Base-by-base conservation (phyloP, 192 early-diverging fungal genomes). In the Coemansia nantahalensis region DNA sequence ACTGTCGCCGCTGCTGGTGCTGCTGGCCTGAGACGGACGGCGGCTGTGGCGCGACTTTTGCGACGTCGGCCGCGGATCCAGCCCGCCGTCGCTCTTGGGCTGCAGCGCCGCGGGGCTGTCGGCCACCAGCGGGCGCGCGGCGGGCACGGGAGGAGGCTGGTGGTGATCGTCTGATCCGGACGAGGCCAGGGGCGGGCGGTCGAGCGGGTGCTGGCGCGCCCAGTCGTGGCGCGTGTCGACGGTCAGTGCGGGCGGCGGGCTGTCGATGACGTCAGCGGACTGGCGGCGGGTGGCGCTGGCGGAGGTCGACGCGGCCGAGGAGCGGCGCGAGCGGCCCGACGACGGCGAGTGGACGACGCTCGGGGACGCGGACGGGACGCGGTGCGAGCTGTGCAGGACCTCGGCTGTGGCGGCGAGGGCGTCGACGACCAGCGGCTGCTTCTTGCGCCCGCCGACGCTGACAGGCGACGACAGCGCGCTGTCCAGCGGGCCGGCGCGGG, bases 371-470 rank as follows among this genome's bases (percentile, higher is more conserved):
- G 55, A 41, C 41, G 30, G 52, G 32, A 76, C 72, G 4, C 49
- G 32, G 48, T 76, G 56, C 8, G 55, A 37, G 6, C 37, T 60
- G 32, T 60, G 61, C 44, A 76, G 56, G 5, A 76, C 28, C 36
- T 64, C 65, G 4, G 34, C 36, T 42, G 61, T 68, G n/a, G 65
- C 72, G n/a, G 56, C 38, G 7, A 41, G 61, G 6, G 72, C 64
- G 18, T 76, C 72, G 0, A 65, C 36, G 1, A 76, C 65, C 16
- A 76, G 65, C 19, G 72, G 49, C 57, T 76, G 65, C 50, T 65
- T 68, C 41, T 64, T 64, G 49, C 54, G 65, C 9, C 72, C 72
- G 23, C 72, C 72, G 15, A 76, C 50, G 32, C 72, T 76, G 40
- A 76, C 72, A 0, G 72, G 72, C 24, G 72, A 76, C 19, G 64